These are phyloP conservation scores for Chrysosphaeria jannelii DNA, from an alignment of 2,329 filamentous ascomycete species.

Conservation along the genomic window DNA sequence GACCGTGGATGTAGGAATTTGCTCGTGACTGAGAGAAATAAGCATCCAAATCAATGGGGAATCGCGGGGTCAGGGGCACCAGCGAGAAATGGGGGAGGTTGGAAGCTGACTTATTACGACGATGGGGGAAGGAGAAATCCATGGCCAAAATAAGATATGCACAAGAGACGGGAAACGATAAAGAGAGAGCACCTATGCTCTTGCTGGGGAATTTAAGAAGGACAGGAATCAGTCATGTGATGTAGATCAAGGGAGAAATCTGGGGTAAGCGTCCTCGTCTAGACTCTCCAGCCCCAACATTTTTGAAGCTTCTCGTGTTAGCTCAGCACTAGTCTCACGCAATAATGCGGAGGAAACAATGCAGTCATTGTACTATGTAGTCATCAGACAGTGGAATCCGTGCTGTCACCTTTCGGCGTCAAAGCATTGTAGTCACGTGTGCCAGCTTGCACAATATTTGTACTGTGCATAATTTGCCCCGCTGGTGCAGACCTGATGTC, in stretches of 20 bases:
- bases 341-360: no score
- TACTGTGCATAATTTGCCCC: not conserved
- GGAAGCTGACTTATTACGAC: conserved; percentile 25
- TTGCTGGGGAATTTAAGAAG: not conserved
- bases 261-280: no score
- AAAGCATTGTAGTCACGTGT: not conserved
- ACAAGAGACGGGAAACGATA: no score
- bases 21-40: conserved; percentile 8
- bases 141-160: conserved; percentile 11
- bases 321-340: no score
- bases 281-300: no score
- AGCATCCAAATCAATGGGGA: conserved; percentile 12
- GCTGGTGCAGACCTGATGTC: not conserved
- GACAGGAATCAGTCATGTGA: not conserved
- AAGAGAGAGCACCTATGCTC: not conserved
- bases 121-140: conserved; percentile 30
- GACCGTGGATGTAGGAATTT: conserved; percentile 26
- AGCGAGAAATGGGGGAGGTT: conserved; percentile 29
- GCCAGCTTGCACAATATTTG: not conserved
- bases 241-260: no score
- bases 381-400: not conserved
- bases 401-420: not conserved
- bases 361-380: no score
- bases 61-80: conserved; percentile 29
- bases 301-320: no score